Percentiles rank a stretch among this genome's conserved stretches.
These are phyloP conservation scores for Cantharellus cinnabarinus DNA, from an alignment of 768 basidiomycete genomes.

Conservation along the genomic window DNA sequence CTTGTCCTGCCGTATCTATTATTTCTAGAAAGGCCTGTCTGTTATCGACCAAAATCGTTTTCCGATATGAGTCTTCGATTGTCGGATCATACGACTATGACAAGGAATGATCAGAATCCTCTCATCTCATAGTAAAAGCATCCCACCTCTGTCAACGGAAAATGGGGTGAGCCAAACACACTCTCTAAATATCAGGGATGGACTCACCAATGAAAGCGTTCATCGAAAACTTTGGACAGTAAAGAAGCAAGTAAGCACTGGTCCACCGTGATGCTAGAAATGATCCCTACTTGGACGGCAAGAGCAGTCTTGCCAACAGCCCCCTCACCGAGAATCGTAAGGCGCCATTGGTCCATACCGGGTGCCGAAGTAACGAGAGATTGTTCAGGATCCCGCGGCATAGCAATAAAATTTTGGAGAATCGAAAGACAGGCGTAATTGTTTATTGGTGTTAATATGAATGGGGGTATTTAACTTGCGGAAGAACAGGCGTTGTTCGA, in stretches of 20 bases:
- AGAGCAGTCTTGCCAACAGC: slow-evolving; percentile 95
- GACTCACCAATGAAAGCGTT: not conserved
- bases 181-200: not conserved
- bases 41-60: slow-evolving; percentile 86
- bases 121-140: not conserved
- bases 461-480: no score
- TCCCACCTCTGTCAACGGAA: slow-evolving; percentile 31
- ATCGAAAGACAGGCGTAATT: no score
- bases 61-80: slow-evolving; percentile 95
- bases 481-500: no score
- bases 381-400: not conserved
- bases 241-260: slow-evolving; percentile 2
- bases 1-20: slow-evolving; percentile 94
- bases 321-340: slow-evolving; percentile 90
- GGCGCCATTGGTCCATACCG: slow-evolving; percentile 80
- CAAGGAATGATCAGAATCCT: slow-evolving; percentile 6
- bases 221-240: slow-evolving; percentile 44
- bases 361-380: not conserved
- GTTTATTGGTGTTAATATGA: no score
- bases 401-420: no score
- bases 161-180: not conserved
- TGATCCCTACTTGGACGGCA: slow-evolving; percentile 62
- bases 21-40: slow-evolving; percentile 92
- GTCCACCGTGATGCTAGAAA: not conserved
- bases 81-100: slow-evolving; percentile 87